phyloP scores from a whole-genome alignment of 306 rosid genomes.

The Oxytropis ochrocephala region DNA sequence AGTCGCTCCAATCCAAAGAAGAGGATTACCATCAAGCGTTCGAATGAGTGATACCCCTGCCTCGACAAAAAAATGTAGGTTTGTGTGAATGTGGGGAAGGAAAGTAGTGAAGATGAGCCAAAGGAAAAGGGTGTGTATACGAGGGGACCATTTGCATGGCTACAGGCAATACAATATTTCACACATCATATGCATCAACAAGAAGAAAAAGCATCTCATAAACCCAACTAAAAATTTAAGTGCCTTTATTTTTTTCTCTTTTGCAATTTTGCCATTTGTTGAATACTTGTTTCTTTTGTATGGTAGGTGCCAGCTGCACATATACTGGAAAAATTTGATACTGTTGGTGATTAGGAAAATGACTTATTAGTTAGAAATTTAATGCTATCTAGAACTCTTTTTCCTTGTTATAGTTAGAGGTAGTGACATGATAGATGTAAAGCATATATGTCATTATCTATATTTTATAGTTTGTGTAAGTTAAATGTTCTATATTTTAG shows the following conservation, averaged over 20 bases:
- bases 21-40: no score
- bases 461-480: slow-evolving; percentile 20
- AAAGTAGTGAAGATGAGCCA: no score
- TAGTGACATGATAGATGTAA: slow-evolving; percentile 37
- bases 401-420: slow-evolving; percentile 24
- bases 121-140: slow-evolving; percentile 7
- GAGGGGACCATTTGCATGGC: slow-evolving; percentile 86
- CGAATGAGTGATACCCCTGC: no score
- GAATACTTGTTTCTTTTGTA: slow-evolving; percentile 29
- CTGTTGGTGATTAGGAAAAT: slow-evolving; percentile 39
- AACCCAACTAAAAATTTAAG: slow-evolving; percentile 13
- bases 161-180: slow-evolving; percentile 29
- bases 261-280: slow-evolving; percentile 44
- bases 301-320: slow-evolving; percentile 60
- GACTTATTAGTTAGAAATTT: slow-evolving; percentile 34
- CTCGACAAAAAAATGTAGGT: no score
- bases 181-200: slow-evolving; percentile 30
- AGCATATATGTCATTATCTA: slow-evolving; percentile 36
- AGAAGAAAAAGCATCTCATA: slow-evolving; percentile 34
- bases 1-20: no score
- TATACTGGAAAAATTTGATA: slow-evolving; percentile 39
- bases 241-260: slow-evolving; percentile 14
- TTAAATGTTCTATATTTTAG: background rate
- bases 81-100: no score
- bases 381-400: slow-evolving; percentile 25